phyloP scores from a whole-genome alignment of 306 rosid species.

The Sicyos baderoa region DNA sequence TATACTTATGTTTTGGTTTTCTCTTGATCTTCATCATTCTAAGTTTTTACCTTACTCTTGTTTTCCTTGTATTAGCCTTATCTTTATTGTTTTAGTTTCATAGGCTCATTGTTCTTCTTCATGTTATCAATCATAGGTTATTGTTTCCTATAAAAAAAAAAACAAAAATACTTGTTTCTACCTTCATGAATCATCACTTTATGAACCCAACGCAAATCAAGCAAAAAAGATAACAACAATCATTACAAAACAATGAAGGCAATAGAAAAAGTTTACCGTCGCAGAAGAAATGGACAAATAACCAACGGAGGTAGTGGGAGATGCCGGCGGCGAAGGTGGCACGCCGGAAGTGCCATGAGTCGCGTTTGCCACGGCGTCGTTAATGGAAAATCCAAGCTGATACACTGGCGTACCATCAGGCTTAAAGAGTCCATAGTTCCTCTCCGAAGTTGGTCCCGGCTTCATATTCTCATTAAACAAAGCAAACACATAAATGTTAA shows the following conservation, averaged over 20 bases:
- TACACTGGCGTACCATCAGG: slow-evolving; percentile 79
- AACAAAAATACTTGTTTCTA: background rate
- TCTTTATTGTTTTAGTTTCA: too few relatives aligned
- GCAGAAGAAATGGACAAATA: slow-evolving; percentile 76
- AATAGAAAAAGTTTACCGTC: background rate
- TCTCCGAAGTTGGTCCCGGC: slow-evolving; percentile 88
- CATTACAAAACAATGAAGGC: background rate
- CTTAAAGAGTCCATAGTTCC: slow-evolving; percentile 84
- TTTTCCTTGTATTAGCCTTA: too few relatives aligned
- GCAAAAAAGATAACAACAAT: background rate
- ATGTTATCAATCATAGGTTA: too few relatives aligned
- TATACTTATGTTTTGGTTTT: too few relatives aligned
- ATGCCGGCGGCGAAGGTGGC: slow-evolving; percentile 29
- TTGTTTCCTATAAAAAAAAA: too few relatives aligned
- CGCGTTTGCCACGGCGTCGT: slow-evolving; percentile 20
- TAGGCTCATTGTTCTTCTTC: too few relatives aligned
- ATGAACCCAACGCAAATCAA: slow-evolving; percentile 7
- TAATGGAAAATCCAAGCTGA: slow-evolving; percentile 37
- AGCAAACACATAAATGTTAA: slow-evolving; percentile 86
- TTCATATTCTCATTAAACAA: slow-evolving; percentile 91
- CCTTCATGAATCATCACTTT: background rate
- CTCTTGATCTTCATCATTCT: too few relatives aligned
- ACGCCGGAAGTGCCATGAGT: slow-evolving; percentile 21
- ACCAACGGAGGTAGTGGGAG: slow-evolving; percentile 31
- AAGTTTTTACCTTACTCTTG: too few relatives aligned